phyloP scores from a whole-genome alignment of 345 rosid genomes.

The Tarenaya hassleriana region DNA sequence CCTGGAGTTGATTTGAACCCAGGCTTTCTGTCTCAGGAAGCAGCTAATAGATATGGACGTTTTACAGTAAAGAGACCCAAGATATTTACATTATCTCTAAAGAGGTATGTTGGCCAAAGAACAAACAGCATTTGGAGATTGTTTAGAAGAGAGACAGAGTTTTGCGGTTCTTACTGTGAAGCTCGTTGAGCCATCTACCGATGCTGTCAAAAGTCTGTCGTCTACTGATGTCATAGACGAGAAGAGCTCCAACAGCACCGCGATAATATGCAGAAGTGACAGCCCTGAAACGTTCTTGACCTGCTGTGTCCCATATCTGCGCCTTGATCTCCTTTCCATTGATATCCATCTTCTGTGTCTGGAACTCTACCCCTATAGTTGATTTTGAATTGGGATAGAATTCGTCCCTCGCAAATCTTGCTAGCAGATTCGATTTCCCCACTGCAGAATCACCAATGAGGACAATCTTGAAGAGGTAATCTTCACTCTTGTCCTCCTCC shows the following conservation, averaged over 20 bases:
- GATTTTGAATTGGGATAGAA: conserved; percentile 93
- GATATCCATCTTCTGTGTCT: conserved; percentile 87
- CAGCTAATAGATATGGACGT: no score
- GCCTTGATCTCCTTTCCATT: conserved; percentile 91
- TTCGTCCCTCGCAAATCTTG: conserved; percentile 95
- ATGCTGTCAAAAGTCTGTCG: conserved; percentile 82
- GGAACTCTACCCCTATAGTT: conserved; percentile 97
- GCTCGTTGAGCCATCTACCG: conserved; percentile 97
- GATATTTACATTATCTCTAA: no score
- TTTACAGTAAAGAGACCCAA: no score
- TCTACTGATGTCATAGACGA: conserved; percentile 92
- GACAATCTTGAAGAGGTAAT: conserved; percentile 93
- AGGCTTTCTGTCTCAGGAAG: no score
- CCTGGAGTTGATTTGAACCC: no score
- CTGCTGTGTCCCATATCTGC: conserved; percentile 99
- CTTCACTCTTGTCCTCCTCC: conserved; percentile 76
- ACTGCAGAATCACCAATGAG: conserved; percentile 95
- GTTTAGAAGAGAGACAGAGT: background rate
- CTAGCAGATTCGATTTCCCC: conserved; percentile 93
- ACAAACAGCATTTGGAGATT: background rate
- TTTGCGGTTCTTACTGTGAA: conserved; percentile 68
- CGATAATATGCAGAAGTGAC: conserved; percentile 95
- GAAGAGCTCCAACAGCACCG: conserved; percentile 97
- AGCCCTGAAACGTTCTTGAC: conserved; percentile 97
- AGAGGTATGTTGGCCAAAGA: no score